A percentile compares a stretch with the other conserved stretches of the same genome.
Evolutionary conservation across 768 basidiomycete genomes (phyloP).

Genomic region (Rhizopogon vinicolor): DNA sequence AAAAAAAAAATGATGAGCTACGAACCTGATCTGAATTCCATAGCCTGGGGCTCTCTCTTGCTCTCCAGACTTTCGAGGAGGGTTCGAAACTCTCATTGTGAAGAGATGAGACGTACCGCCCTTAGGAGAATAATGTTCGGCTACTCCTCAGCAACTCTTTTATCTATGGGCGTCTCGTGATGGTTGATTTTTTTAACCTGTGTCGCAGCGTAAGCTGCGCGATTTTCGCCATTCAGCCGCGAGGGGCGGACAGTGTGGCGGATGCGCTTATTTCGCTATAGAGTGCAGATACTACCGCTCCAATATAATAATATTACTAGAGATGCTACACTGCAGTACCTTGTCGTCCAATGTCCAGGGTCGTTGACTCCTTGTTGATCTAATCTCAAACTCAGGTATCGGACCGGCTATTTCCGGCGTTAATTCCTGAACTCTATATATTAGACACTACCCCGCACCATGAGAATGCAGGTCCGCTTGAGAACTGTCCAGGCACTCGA

Average conservation of each 20-base stretch:
- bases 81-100: not conserved
- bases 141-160: constrained; percentile 9
- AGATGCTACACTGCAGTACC: no score
- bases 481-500: no score
- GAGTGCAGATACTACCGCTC: not conserved
- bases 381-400: not conserved
- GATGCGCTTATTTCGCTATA: constrained; percentile 26
- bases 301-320: not conserved
- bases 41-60: constrained; percentile 12
- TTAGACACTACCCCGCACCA: no score
- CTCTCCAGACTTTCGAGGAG: constrained; percentile 12
- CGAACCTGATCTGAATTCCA: constrained; percentile 27
- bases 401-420: not conserved
- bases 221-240: constrained; percentile 22
- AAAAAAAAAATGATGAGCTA: not conserved
- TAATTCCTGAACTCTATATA: not conserved
- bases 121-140: no score
- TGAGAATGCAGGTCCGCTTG: no score
- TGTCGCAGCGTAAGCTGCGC: constrained; percentile 8
- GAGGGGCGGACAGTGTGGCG: not conserved
- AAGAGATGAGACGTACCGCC: not conserved
- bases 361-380: no score
- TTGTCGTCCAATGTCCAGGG: not conserved
- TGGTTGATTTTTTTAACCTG: constrained; percentile 1
- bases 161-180: constrained; percentile 6